Evolutionary conservation across 306 rosid species (phyloP).

Genomic region (Inga oerstediana): DNA sequence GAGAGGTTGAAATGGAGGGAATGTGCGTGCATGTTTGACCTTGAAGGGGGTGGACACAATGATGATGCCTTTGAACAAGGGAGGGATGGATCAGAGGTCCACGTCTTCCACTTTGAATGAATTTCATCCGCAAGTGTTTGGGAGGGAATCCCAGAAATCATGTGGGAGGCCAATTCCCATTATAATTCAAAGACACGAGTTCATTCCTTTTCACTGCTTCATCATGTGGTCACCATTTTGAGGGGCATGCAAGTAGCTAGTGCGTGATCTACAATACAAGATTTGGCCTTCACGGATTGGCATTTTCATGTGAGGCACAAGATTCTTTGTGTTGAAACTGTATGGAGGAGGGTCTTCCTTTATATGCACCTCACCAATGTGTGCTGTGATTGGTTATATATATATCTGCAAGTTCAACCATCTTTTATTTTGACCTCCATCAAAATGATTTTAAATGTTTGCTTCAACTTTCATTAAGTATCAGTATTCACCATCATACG

Average conservation of each 20-base stretch:
- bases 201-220: conserved; percentile 22
- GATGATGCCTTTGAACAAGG: conserved; percentile 42
- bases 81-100: conserved; percentile 34
- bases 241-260: background rate
- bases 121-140: conserved; percentile 33
- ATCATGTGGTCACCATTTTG: conserved; percentile 1
- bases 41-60: conserved; percentile 35
- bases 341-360: conserved; percentile 17
- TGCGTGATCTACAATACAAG: background rate
- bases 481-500: background rate
- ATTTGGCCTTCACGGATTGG: background rate
- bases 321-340: conserved; percentile 1
- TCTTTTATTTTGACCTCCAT: background rate
- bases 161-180: conserved; percentile 27
- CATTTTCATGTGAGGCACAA: background rate
- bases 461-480: background rate
- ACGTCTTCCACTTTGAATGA: conserved; percentile 40
- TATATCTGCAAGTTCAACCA: background rate
- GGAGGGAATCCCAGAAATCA: conserved; percentile 43
- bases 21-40: conserved; percentile 30
- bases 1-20: conserved; percentile 5
- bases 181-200: conserved; percentile 21
- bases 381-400: conserved; percentile 26
- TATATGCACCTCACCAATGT: conserved; percentile 29
- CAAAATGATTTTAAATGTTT: background rate